Evolutionary conservation across 371 early-diverging fungal species (phyloP), one percentile per base, ranked within the genome.

Genomic region (Mucor lusitanicus): DNA sequence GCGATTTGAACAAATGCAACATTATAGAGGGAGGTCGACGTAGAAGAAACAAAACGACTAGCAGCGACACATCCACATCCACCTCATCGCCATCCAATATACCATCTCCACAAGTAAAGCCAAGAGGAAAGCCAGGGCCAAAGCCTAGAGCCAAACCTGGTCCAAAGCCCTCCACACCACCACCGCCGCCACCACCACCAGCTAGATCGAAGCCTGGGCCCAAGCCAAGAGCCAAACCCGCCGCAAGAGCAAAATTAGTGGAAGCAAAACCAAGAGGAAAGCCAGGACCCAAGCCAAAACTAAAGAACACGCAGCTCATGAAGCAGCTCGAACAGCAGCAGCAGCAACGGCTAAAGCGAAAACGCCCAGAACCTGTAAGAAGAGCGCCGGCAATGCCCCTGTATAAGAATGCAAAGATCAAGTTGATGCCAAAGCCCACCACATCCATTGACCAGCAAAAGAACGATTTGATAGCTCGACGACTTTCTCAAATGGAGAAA

Each of bases 401-500:
- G 58, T 67, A 68, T 23, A 53, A 68, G 37, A 67, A 73, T n/a
- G 65, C 69, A 21, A 35, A 57, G 37, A 64, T 71, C 35, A 79
- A 73, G 30, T 48, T 67, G 11, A 17, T 71, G 32, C 55, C 60
- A 9, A 46, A 53, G 3, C 71, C 81, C 8, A 62, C 61, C 19
- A 76, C 79, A 13, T 73, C 80, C 0, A 27, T 84, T 28, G 86
- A 86, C 23, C 55, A 58, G 12, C 30, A 72, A 19, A 74, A 80
- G 25, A 74, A 71, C 15, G 65, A 72, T 12, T 64, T 59, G 25
- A 70, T 87, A 3, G 37, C 35, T 0, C 72, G 78, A 28, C 71
- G 83, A 63, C 75, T 82, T 15, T 60, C 57, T 6, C 72, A 80
- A 17, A 68, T 88, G 42, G 79, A 81, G 37, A 58, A 60, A n/a